A percentile compares a stretch with the other conserved stretches of the same genome.
Conservation (phyloP, 768 basidiomycete genomes). For the Sistotremastrum niveocremeum region DNA sequence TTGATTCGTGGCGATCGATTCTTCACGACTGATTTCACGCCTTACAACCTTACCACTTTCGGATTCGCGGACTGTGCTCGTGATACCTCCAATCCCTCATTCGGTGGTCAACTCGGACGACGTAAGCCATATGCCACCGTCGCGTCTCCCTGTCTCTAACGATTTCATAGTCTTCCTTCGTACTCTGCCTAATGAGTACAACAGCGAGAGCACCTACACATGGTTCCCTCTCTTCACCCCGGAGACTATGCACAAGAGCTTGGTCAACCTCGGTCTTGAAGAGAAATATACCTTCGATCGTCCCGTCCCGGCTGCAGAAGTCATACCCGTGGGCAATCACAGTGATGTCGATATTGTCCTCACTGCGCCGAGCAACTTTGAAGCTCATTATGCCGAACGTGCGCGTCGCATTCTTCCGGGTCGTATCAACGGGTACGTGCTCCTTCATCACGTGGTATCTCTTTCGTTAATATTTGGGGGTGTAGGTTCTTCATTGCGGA, state of each 20-base stretch:
- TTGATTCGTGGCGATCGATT: conserved; percentile 71
- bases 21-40: conserved; percentile 64
- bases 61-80: conserved; percentile 61
- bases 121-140: conserved; percentile 4
- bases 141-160: background rate
- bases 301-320: conserved; percentile 19
- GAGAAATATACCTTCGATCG: conserved; percentile 47
- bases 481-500: background rate
- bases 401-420: conserved; percentile 6
- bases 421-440: conserved; percentile 3
- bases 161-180: conserved; percentile 40
- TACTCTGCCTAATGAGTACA: conserved; percentile 57
- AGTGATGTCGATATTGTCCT: background rate
- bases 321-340: background rate
- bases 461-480: background rate
- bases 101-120: conserved; percentile 61
- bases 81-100: conserved; percentile 52
- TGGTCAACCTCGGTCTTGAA: conserved; percentile 22
- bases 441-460: background rate
- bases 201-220: conserved; percentile 49
- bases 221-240: conserved; percentile 77
- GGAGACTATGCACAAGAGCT: conserved; percentile 25
- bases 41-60: conserved; percentile 67
- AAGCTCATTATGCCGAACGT: conserved; percentile 6
- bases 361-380: conserved; percentile 5